phyloP scores from a whole-genome alignment of 2,329 filamentous ascomycete species.

The Calonectria pseudoturangicola region DNA sequence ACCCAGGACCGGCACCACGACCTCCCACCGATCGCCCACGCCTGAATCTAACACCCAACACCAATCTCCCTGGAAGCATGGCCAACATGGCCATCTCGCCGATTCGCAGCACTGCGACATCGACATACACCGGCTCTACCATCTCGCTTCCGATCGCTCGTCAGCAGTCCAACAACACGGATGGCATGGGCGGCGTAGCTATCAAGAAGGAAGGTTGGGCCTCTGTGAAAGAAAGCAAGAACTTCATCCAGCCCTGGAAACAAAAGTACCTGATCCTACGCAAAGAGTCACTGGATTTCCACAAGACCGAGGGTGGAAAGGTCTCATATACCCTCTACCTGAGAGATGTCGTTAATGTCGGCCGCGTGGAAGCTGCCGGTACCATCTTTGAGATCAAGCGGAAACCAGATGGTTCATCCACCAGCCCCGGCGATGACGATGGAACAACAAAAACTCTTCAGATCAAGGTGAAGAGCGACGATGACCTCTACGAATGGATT shows the following conservation, averaged over 20 bases:
- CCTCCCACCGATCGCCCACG: conserved; percentile 90
- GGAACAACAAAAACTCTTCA: conserved; percentile 88
- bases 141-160: conserved; percentile 82
- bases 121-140: conserved; percentile 67
- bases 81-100: conserved; percentile 85
- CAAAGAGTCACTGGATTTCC: conserved; percentile 94
- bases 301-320: conserved; percentile 93
- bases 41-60: conserved; percentile 85
- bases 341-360: conserved; percentile 91
- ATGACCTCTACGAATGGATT: conserved; percentile 99
- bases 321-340: conserved; percentile 89
- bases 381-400: conserved; percentile 96
- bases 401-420: conserved; percentile 79
- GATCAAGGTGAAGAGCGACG: conserved; percentile 95
- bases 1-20: conserved; percentile 93
- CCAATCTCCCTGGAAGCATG: conserved; percentile 85
- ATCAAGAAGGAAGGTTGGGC: conserved; percentile 89
- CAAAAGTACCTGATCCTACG: conserved; percentile 93
- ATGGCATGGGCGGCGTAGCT: conserved; percentile 80
- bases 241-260: conserved; percentile 90
- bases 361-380: conserved; percentile 91
- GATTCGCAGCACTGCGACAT: conserved; percentile 78
- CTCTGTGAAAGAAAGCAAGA: conserved; percentile 92
- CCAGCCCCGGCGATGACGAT: conserved; percentile 86
- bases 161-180: conserved; percentile 76